These are phyloP conservation scores for Penicillium roqueforti DNA, from an alignment of 495 filamentous ascomycete species.

Conservation along the genomic window DNA sequence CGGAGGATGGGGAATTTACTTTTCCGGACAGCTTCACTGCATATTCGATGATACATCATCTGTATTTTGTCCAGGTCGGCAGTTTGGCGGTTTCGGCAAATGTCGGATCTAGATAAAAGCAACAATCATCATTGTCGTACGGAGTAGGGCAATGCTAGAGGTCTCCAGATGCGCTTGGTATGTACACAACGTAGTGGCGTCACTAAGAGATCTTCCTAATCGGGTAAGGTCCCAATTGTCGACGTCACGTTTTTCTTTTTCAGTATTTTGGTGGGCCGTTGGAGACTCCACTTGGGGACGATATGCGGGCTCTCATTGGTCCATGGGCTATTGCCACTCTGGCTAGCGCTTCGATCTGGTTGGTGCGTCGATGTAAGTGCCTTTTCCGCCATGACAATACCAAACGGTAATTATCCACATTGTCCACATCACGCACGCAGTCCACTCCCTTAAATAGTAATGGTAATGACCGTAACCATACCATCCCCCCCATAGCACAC, in stretches of 20 bases:
- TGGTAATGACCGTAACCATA: slow-evolving; percentile 15
- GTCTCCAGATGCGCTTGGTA: not conserved
- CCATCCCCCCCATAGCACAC: slow-evolving; percentile 14
- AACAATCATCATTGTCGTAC: slow-evolving; percentile 2
- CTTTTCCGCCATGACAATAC: not conserved
- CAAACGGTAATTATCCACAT: slow-evolving; percentile 3
- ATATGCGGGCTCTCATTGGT: slow-evolving; percentile 20
- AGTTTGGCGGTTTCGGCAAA: not conserved
- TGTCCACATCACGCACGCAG: not conserved
- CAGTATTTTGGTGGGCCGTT: slow-evolving; percentile 1
- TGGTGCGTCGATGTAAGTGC: slow-evolving; percentile 35
- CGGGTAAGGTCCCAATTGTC: slow-evolving; percentile 5
- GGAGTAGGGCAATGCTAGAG: no score
- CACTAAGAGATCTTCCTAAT: not conserved
- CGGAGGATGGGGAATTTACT: not conserved
- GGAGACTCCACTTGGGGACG: not conserved
- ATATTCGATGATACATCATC: not conserved
- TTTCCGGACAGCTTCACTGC: not conserved
- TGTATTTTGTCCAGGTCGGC: not conserved
- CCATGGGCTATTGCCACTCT: slow-evolving; percentile 17
- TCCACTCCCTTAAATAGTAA: not conserved
- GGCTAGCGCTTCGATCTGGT: slow-evolving; percentile 21
- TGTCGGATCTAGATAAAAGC: not conserved
- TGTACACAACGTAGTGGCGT: not conserved
- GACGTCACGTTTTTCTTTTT: slow-evolving; percentile 22